Evolutionary conservation across 495 filamentous ascomycete species (phyloP), one percentile per base, ranked within the genome.

Genomic region (Talaromyces thailandensis): DNA sequence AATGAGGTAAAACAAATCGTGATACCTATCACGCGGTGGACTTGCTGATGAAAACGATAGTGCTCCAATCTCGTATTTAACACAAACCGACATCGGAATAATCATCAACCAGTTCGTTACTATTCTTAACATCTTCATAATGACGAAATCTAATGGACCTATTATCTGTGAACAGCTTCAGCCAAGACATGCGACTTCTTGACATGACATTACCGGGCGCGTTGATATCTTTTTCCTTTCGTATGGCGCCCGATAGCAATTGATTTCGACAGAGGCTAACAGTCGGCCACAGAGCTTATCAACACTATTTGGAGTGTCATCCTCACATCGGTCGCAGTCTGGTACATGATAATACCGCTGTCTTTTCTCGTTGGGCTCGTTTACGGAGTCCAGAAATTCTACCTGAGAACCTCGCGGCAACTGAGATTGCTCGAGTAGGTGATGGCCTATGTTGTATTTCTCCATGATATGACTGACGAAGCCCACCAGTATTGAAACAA

Each of bases 291-390:
- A 51, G 23, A 21, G n/a, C 23, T 24, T 24, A 12, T 53, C 21
- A 53, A 12, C 11, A 53, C 25, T 76, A 4, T 24, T 66, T 25
- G 53, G 32, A 35, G 72, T 0, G 60, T 14, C 21, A 28, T 63
- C 35, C 55, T 63, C 26, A 63, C 56, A 14, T 56, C 51, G 4
- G 68, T 75, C 4, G 69, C 77, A 23, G 78, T 82, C 0, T 69
- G 69, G 29, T 85, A 79, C 62, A 74, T 75, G 0, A 82, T 80
- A 0, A 77, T 81, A 45, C 74, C 78, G 0, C 78, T 83, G 62
- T 82, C 82, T 0, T 35, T 81, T 28, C 72, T 80, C 16, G 63
- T 80, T 29, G 62, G 80, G 6, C 64, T 75, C 26, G 60, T 85
- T 4, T 87, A 81, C 61, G 25, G 79, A 12, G 72, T 88, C 62